Conservation (phyloP, 371 early-diverging fungal genomes). For the Lichtheimia corymbifera region DNA sequence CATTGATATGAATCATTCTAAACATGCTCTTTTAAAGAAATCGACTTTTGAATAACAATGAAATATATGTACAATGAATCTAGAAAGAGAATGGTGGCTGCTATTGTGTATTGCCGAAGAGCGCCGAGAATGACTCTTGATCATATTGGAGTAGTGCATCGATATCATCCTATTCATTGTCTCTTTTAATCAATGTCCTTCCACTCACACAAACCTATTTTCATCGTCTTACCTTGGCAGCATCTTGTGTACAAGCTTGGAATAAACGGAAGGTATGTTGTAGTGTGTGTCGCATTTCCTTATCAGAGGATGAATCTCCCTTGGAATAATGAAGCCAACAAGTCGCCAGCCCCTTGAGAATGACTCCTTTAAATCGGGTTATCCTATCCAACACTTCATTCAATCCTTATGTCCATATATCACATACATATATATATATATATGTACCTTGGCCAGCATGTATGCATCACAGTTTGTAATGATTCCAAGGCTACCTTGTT, state of each 20-base stretch:
- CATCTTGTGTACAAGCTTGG: slow-evolving; percentile 4
- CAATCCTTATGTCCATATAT: neutral
- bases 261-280: slow-evolving; percentile 4
- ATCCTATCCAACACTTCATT: slow-evolving; percentile 14
- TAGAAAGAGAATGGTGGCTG: too few relatives aligned
- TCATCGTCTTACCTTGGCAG: slow-evolving; percentile 5
- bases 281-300: slow-evolving; percentile 16
- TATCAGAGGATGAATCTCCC: slow-evolving; percentile 7
- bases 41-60: too few relatives aligned
- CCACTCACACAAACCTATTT: neutral
- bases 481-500: slow-evolving; percentile 19
- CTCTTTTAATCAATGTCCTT: neutral
- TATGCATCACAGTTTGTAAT: slow-evolving; percentile 23
- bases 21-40: too few relatives aligned
- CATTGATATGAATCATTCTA: too few relatives aligned
- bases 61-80: too few relatives aligned
- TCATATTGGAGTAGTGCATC: slow-evolving; percentile 5
- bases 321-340: slow-evolving; percentile 25
- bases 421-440: neutral
- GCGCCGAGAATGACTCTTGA: too few relatives aligned
- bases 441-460: slow-evolving; percentile 43
- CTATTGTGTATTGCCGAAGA: too few relatives aligned
- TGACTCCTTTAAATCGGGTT: slow-evolving; percentile 17
- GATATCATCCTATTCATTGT: slow-evolving; percentile 5
- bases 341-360: slow-evolving; percentile 27